phyloP scores from a whole-genome alignment of 768 basidiomycete genomes.

The Cystobasidiopsis lactophilus region DNA sequence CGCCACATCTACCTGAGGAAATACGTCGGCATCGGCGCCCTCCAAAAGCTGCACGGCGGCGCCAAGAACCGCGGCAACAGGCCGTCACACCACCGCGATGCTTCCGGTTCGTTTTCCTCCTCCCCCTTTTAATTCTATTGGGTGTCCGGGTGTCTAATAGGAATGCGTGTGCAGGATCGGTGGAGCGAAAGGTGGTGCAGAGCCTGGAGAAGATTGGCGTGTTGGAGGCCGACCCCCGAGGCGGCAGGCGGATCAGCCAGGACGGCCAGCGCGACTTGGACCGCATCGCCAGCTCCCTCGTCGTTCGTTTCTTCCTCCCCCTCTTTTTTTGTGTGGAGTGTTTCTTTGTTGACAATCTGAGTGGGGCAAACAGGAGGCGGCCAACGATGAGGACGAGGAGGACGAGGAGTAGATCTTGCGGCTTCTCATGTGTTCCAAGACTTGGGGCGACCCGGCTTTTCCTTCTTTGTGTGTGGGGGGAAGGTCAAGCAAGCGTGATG shows the following conservation, averaged over 20 bases:
- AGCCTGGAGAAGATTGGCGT: slow-evolving; percentile 97
- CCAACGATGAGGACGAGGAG: slow-evolving; percentile 4
- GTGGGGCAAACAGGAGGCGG: slow-evolving; percentile 8
- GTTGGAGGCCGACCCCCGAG: slow-evolving; percentile 66
- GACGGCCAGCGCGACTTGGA: slow-evolving; percentile 91
- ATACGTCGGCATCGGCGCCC: slow-evolving; percentile 30
- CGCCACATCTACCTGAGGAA: slow-evolving; percentile 94
- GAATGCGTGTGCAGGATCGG: slow-evolving; percentile 31
- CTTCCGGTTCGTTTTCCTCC: slow-evolving; percentile 31
- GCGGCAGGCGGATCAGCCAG: slow-evolving; percentile 86
- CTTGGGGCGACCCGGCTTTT: background rate
- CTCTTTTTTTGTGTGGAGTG: background rate
- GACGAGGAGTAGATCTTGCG: slow-evolving; percentile 2
- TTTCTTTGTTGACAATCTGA: background rate
- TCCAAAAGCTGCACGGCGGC: slow-evolving; percentile 89
- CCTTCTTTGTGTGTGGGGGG: background rate
- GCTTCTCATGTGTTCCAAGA: background rate
- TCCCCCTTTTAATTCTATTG: background rate
- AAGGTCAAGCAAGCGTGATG: too few species aligned
- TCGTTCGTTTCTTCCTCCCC: slow-evolving; percentile 19
- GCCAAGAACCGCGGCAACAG: slow-evolving; percentile 90
- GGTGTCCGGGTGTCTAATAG: too few species aligned
- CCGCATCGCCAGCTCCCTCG: slow-evolving; percentile 74
- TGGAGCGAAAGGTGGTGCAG: slow-evolving; percentile 90
- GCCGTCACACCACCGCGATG: slow-evolving; percentile 76